Evolutionary conservation across 2,329 filamentous ascomycete species (phyloP).

Genomic region (Beauveria pseudobassiana): DNA sequence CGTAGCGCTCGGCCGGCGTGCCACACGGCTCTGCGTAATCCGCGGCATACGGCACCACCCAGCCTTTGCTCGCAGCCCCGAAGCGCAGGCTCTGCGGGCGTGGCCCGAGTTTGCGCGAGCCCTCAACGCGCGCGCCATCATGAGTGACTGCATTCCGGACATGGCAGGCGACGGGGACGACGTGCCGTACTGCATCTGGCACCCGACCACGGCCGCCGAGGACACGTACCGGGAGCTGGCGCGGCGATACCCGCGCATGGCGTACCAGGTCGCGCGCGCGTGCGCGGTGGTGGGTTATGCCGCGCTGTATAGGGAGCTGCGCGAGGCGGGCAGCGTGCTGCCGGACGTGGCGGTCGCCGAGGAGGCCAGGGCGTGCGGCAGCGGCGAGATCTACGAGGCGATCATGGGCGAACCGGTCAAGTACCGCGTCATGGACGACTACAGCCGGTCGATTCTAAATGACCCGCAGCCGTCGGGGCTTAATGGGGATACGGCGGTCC

Average conservation of each 20-base stretch:
- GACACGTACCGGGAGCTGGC: conserved; percentile 27
- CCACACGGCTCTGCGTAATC: neutral
- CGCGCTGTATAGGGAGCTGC: conserved; percentile 27
- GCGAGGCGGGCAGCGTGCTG: conserved; percentile 18
- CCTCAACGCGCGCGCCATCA: conserved; percentile 25
- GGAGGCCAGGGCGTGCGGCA: conserved; percentile 25
- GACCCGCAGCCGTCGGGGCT: conserved; percentile 11
- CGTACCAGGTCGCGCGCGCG: conserved; percentile 30
- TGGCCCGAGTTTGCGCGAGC: neutral
- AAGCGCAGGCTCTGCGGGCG: neutral
- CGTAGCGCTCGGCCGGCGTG: neutral
- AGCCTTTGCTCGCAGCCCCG: neutral
- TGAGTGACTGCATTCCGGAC: conserved; percentile 26
- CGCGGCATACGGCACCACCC: neutral
- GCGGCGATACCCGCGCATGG: conserved; percentile 24
- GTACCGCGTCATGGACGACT: conserved; percentile 30
- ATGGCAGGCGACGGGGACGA: conserved; percentile 12
- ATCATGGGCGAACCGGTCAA: conserved; percentile 22
- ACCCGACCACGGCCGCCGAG: conserved; percentile 27
- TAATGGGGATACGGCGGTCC: conserved; percentile 26
- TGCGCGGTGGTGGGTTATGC: conserved; percentile 31
- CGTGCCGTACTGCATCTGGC: conserved; percentile 31
- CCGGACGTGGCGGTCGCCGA: conserved; percentile 32
- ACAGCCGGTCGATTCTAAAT: conserved; percentile 6
- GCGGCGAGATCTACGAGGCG: conserved; percentile 19